A percentile compares a stretch with the other conserved stretches of the same genome.
These are phyloP conservation scores for Kwoniella dejecticola DNA, from an alignment of 768 basidiomycete genomes.

Conservation along the genomic window DNA sequence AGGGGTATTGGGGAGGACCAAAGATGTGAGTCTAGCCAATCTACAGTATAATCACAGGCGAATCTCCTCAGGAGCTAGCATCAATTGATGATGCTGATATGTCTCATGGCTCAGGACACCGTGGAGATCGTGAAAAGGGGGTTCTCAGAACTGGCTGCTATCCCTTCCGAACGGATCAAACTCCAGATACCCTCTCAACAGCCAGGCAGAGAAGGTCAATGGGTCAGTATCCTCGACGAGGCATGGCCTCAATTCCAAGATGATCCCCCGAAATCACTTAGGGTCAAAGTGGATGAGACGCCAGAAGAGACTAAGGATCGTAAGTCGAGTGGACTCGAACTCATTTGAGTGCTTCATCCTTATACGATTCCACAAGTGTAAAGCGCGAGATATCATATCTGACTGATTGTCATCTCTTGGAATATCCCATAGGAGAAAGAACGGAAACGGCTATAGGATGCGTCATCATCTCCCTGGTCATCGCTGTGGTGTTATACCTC, in stretches of 20 bases:
- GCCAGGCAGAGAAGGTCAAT: background rate
- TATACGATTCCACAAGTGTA: too few relatives aligned
- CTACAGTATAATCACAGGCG: too few relatives aligned
- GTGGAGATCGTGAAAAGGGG: conserved; percentile 24
- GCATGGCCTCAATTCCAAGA: background rate
- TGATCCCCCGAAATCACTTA: background rate
- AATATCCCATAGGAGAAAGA: too few relatives aligned
- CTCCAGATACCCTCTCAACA: background rate
- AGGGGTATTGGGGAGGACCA: conserved; percentile 27
- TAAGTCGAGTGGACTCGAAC: too few relatives aligned
- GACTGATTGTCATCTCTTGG: too few relatives aligned
- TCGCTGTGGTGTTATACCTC: too few relatives aligned
- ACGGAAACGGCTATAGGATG: too few relatives aligned
- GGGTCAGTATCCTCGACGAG: background rate
- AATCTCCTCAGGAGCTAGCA: too few relatives aligned
- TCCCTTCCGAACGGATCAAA: conserved; percentile 19
- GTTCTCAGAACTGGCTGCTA: conserved; percentile 17
- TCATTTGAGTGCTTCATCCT: too few relatives aligned
- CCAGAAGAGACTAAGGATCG: background rate
- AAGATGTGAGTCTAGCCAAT: conserved; percentile 28
- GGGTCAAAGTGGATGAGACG: background rate
- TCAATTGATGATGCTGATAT: background rate
- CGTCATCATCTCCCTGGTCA: too few relatives aligned
- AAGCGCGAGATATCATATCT: too few relatives aligned
- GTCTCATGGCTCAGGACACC: conserved; percentile 21